Base-by-base conservation (phyloP, 2,329 filamentous ascomycete genomes). In the Fusarium decemcellulare region DNA sequence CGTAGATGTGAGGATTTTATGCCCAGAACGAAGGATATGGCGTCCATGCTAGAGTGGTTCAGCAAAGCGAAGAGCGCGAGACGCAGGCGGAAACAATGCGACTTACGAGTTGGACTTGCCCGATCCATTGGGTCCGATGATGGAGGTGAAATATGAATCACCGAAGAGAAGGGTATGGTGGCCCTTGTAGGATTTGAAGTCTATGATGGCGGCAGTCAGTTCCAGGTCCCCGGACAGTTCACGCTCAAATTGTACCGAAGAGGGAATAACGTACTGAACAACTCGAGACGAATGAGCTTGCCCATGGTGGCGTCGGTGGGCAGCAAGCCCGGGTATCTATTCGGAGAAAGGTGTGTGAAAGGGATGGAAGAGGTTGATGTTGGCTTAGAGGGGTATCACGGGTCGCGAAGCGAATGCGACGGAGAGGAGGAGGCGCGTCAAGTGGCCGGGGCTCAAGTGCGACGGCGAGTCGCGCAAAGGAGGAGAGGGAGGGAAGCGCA, bases 101-200 rank as follows among this genome's bases (percentile, higher is more conserved):
- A 85, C 91, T 79, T 82, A 95, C 93, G 95, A 97, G 81, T 99
- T 99, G 18, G 96, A 99, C 82, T 99, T 99, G 71, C 96, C 96
- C 37, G 96, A 98, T 85, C 96, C 96, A 95, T 99, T 99, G 79
- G 96, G 96, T 7, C 97, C 96, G 77, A 99, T 98, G 77, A 99
- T 98, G 43, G 96, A 99, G 52, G 96, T 99, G 81, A 99, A 99
- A 82, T 98, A 98, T 3, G 95, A 97, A 84, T 99, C 95, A 77
- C 95, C 95, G 76, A 99, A 98, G 56, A 98, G 89, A 46, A 99
- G 90, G 65, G 90, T 91, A 84, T 99, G 96, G 76, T 98, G 95
- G 62, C 95, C 96, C 81, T 97, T 97, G 86, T 99, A 99, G 75
- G 96, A 98, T 85, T 99, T 99, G 90, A 99, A 99, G 85, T 99